Conservation (phyloP, 768 basidiomycete species). For the Leccinum broughii region DNA sequence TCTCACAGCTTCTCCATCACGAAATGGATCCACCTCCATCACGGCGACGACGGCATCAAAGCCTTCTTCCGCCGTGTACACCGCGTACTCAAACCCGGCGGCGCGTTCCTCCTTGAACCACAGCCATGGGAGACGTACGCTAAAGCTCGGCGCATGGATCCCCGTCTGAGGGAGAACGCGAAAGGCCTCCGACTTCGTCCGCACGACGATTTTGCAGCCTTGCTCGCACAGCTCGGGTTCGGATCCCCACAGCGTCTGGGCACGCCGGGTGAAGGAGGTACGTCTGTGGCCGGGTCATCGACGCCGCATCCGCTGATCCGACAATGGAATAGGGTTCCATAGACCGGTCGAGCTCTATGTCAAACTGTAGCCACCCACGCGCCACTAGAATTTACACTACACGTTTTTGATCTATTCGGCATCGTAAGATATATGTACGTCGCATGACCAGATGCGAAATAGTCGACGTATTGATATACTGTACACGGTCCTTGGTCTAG, state of each 20-base stretch:
- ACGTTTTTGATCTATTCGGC: not conserved
- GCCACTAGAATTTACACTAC: not conserved
- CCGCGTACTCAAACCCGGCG: conserved; percentile 56
- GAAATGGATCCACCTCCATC: conserved; percentile 91
- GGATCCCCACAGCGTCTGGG: conserved; percentile 48
- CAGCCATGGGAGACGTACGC: conserved; percentile 85
- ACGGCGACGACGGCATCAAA: conserved; percentile 70
- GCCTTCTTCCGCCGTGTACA: conserved; percentile 67
- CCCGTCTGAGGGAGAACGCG: conserved; percentile 61
- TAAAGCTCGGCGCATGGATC: conserved; percentile 71
- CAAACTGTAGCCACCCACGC: conserved; percentile 34
- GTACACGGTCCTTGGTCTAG: conserved; percentile 5
- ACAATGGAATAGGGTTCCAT: conserved; percentile 17
- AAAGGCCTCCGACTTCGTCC: conserved; percentile 60
- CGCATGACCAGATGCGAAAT: not conserved
- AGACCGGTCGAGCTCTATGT: conserved; percentile 60
- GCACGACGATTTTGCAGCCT: conserved; percentile 54
- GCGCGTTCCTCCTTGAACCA: conserved; percentile 76
- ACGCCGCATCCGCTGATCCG: conserved; percentile 2
- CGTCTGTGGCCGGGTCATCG: conserved; percentile 12
- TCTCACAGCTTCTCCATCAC: conserved; percentile 62
- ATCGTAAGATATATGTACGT: not conserved
- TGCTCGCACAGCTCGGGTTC: conserved; percentile 68
- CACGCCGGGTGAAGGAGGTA: conserved; percentile 64
- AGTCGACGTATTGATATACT: not conserved